These are phyloP conservation scores for Dioszegia aurantiaca DNA, from an alignment of 768 basidiomycete species.

Conservation along the genomic window DNA sequence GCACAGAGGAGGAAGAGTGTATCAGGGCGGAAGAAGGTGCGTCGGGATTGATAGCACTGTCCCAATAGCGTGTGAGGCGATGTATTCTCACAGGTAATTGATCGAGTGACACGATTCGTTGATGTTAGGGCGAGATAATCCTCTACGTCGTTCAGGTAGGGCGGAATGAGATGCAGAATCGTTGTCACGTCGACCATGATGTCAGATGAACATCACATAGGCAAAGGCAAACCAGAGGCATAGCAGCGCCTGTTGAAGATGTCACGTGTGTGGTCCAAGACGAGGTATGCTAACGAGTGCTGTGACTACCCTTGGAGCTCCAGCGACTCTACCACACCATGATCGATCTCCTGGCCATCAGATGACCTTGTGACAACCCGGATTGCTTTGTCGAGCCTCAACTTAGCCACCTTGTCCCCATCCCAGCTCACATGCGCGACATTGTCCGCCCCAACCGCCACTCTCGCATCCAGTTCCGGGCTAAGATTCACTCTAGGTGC, in stretches of 20 bases:
- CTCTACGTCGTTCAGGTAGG: slow-evolving; percentile 1
- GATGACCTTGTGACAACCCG: slow-evolving; percentile 1
- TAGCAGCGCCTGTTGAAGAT: no score
- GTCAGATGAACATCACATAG: no score
- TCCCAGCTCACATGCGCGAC: slow-evolving; percentile 8
- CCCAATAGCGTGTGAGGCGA: not conserved
- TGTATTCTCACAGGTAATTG: not conserved
- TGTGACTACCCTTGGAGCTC: no score
- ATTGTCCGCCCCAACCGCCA: slow-evolving; percentile 12
- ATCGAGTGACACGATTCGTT: not conserved
- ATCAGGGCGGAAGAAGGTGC: slow-evolving; percentile 13
- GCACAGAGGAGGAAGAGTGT: slow-evolving; percentile 8
- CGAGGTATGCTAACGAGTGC: no score
- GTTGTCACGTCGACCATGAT: not conserved
- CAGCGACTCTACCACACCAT: not conserved
- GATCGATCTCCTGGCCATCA: not conserved
- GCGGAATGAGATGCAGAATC: not conserved
- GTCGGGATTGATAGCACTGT: slow-evolving; percentile 12
- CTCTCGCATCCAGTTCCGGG: not conserved
- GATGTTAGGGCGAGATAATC: slow-evolving; percentile 5
- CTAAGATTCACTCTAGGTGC: slow-evolving; percentile 15
- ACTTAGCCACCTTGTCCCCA: not conserved
- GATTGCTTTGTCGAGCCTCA: slow-evolving; percentile 6
- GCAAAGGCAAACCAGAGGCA: no score
- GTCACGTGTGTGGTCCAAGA: no score